phyloP scores from a whole-genome alignment of 495 filamentous ascomycete species.

The Penicillium simplicissimum region DNA sequence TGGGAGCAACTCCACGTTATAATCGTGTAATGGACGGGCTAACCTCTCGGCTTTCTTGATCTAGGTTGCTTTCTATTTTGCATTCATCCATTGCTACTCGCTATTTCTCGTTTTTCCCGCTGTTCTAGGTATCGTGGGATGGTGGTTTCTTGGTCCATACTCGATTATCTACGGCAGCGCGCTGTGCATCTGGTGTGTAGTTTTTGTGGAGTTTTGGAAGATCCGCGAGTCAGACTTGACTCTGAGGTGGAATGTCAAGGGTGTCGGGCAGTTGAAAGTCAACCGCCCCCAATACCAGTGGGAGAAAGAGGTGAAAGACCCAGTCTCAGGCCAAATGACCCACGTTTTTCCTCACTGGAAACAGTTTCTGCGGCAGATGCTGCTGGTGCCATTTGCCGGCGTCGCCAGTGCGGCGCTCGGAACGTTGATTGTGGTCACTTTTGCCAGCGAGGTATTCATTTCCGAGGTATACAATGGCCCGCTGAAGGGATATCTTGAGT shows the following conservation, averaged over 20 bases:
- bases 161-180: slow-evolving; percentile 76
- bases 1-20: slow-evolving; percentile 20
- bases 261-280: slow-evolving; percentile 77
- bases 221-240: slow-evolving; percentile 86
- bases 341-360: slow-evolving; percentile 75
- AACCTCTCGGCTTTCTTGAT: neutral
- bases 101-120: slow-evolving; percentile 81
- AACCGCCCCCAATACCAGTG: slow-evolving; percentile 75
- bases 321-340: slow-evolving; percentile 77
- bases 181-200: slow-evolving; percentile 78
- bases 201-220: slow-evolving; percentile 97
- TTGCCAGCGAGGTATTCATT: slow-evolving; percentile 90
- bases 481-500: slow-evolving; percentile 78
- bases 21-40: neutral
- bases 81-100: slow-evolving; percentile 91
- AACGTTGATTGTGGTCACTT: slow-evolving; percentile 76
- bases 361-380: slow-evolving; percentile 71
- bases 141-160: slow-evolving; percentile 78
- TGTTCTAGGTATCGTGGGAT: slow-evolving; percentile 70
- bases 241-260: slow-evolving; percentile 87
- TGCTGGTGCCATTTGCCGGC: slow-evolving; percentile 85
- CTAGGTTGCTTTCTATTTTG: slow-evolving; percentile 89
- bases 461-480: slow-evolving; percentile 89
- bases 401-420: slow-evolving; percentile 71
- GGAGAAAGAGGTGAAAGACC: slow-evolving; percentile 73